Base-by-base conservation (phyloP, 306 rosid species). In the Cicer pinnatifidum region DNA sequence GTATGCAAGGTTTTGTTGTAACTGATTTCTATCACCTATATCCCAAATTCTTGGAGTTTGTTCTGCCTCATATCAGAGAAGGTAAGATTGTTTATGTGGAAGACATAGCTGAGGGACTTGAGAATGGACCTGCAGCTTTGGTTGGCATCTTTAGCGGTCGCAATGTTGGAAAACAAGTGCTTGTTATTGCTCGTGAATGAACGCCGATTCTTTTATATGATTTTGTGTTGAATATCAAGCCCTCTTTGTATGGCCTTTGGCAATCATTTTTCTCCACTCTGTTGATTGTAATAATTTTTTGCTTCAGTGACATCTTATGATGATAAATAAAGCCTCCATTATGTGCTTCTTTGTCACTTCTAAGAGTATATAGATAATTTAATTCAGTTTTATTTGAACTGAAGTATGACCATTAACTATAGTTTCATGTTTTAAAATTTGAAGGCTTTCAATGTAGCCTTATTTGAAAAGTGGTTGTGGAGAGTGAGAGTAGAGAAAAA, bases 71-170 rank as follows among this genome's bases (percentile, higher is more conserved):
- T 28, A 67, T 82, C 8, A 82, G 68, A 43, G 72, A 77, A 40
- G 71, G 71, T 62, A 77, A 67, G 23, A 8, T 72, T 67, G 82
- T 48, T 20, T 77, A 82, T 67, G 40, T 77, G 5, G 85, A 82
- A 67, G 82, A 77, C 67, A 35, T 67, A 20, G 79, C 65, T 58
- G 82, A 76, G 56, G 85, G 85, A 6, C 53, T 81, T 58, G 79
- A 72, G 59, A 82, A 71, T 48, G 79, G 67, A 3, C 85, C 85
- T 40, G 51, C 66, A 48, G 78, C 81, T 0, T 17, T 81, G 17
- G 85, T 81, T 48, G 85, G 85, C 9, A 80, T 81, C 41, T 81
- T 81, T 50, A 11, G 28, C 3, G 85, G 78, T 16, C 62, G 35
- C 41, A 74, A 74, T 74, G 78, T 74, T 62, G 78, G 78, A 5